Base-by-base conservation (phyloP, 495 filamentous ascomycete species). In the Lentithecium fluviatile region DNA sequence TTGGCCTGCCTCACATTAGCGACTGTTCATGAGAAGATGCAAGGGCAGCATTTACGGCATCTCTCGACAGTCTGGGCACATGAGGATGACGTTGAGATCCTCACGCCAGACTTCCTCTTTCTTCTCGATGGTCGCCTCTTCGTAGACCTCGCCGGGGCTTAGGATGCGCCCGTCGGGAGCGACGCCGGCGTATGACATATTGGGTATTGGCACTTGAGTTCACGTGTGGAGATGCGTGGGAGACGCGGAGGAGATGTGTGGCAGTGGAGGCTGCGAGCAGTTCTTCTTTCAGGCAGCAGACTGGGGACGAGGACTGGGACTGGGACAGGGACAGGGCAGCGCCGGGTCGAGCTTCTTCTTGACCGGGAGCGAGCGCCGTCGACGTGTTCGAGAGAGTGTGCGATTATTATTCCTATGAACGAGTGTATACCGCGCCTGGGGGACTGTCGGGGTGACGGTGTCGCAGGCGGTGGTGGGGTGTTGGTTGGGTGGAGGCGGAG, bases 51-150 rank as follows among this genome's bases (percentile, higher is more conserved):
- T 32, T 32, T 32, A 32, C 19, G 94, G 94, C 23, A 83, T 75
- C 68, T 97, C 94, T 68, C 87, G 87, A 79, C 94, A 98, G 69
- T 98, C 94, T 1, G 80, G 83, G 73, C 94, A 98, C 37, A 89
- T 84, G 57, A 97, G 71, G 48, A 82, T 83, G 68, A 88, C 83
- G 72, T 90, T 95, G 40, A 97, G 82, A 67, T 97, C 94, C 70
- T 87, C 83, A 65, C 78, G 82, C 81, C 83, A 90, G 55, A 74
- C 75, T 32, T 74, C 60, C 7, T 71, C 65, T 24, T 77, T 42
- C 36, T 42, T 50, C 23, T 46, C 50, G 40, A 47, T 25, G 12
- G 52, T 47, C 29, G 58, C 51, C 38, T 68, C 57, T 34, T 71
- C 72, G 25, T 70, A 66, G 11, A 75, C 55, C 19, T 70, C 70